A percentile compares a stretch with the other conserved stretches of the same genome.
These are phyloP conservation scores for Sphaceloma murrayae DNA, from an alignment of 2,329 filamentous ascomycete genomes.

Conservation along the genomic window DNA sequence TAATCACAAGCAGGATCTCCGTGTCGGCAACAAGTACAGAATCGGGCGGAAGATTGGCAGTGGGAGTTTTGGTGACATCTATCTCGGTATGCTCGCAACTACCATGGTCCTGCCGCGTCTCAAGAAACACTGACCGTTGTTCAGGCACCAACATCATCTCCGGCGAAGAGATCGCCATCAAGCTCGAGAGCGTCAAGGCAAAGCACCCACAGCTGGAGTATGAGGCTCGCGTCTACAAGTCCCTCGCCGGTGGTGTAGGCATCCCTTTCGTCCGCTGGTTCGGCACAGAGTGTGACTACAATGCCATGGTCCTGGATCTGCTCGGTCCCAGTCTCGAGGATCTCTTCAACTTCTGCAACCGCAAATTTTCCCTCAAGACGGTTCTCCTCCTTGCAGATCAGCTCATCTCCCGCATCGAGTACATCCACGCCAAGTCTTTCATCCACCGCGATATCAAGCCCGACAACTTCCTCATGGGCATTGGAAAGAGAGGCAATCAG, in stretches of 20 bases:
- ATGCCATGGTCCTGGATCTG: constrained; percentile 97
- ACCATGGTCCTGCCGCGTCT: constrained; percentile 18
- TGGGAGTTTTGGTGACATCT: constrained; percentile 96
- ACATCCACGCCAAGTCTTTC: constrained; percentile 99
- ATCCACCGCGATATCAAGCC: constrained; percentile 99
- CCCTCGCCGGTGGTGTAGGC: constrained; percentile 87
- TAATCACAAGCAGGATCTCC: constrained; percentile 64
- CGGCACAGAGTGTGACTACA: constrained; percentile 98
- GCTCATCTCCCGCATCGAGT: constrained; percentile 97
- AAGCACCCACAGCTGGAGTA: constrained; percentile 99
- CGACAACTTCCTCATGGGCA: constrained; percentile 99
- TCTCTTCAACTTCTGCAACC: constrained; percentile 99
- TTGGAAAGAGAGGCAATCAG: constrained; percentile 97
- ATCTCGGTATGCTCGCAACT: too few species aligned
- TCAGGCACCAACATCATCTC: constrained; percentile 97
- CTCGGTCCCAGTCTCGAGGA: constrained; percentile 94
- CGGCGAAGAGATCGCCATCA: constrained; percentile 98
- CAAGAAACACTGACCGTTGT: constrained; percentile 16
- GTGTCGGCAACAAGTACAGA: constrained; percentile 98
- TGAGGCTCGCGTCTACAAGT: constrained; percentile 87
- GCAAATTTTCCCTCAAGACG: constrained; percentile 98
- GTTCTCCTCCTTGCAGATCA: constrained; percentile 93
- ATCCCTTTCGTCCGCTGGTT: constrained; percentile 99
- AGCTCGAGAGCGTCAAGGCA: constrained; percentile 98
- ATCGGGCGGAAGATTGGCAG: constrained; percentile 99